phyloP scores from a whole-genome alignment of 805 yeast genomes.

The Jamesozyma piceae region DNA sequence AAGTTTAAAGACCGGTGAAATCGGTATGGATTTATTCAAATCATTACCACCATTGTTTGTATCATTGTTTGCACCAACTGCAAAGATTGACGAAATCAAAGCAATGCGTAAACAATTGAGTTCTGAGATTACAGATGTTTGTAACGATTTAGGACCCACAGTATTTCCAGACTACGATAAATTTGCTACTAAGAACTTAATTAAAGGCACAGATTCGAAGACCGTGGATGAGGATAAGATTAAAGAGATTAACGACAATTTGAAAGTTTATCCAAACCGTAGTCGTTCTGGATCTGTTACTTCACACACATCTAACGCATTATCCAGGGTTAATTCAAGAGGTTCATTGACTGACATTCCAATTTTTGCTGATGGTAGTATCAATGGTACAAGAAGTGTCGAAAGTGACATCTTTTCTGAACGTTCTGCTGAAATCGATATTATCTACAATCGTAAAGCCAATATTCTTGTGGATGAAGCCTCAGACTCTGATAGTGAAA shows the following conservation, averaged over 20 bases:
- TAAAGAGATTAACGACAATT: conserved; percentile 3
- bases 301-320: conserved; percentile 45
- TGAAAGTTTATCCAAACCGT: conserved; percentile 9
- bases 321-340: conserved; percentile 53
- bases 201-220: background rate
- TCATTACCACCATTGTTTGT: conserved; percentile 63
- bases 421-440: background rate
- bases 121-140: conserved; percentile 63
- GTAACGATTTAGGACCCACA: conserved; percentile 77
- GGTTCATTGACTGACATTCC: conserved; percentile 58
- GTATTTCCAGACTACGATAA: conserved; percentile 77
- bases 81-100: conserved; percentile 44
- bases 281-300: conserved; percentile 24
- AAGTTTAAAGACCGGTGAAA: conserved; percentile 82
- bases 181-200: conserved; percentile 6
- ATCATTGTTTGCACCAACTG: conserved; percentile 33
- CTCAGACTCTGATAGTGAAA: conserved; percentile 4
- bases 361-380: conserved; percentile 34
- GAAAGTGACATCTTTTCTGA: background rate
- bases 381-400: conserved; percentile 1
- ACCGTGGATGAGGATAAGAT: background rate
- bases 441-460: background rate
- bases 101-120: conserved; percentile 51
- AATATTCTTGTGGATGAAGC: background rate
- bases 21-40: conserved; percentile 78